Base-by-base conservation (phyloP, 2,329 filamentous ascomycete genomes). In the Xylaria sp. region DNA sequence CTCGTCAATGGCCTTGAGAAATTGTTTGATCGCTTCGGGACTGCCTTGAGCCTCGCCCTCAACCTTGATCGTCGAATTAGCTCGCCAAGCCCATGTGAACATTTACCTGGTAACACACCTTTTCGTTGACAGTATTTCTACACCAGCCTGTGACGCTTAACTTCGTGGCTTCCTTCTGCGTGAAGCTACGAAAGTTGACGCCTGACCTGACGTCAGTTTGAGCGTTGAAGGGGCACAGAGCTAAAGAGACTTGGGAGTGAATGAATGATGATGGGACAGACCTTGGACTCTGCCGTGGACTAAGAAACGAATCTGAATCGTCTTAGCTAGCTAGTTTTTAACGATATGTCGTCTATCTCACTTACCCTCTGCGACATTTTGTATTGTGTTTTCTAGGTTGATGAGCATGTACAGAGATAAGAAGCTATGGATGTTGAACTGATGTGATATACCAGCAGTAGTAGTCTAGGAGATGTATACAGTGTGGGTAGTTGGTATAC, bases 21-120 rank as follows among this genome's bases (percentile, higher is more conserved):
- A 91, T 64, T 89, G 86, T 61, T 89, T 81, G 30, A 98, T 78
- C 2, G 85, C 81, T 0, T 88, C 85, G 1, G 89, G 85, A 1
- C 87, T 84, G 34, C 93, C 94, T 78, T 98, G 95, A 4, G 91
- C 94, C 81, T 98, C 94, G 30, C 95, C 95, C 76, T 93, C 89
- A 55, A 98, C 94, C 93, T 97, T 55, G 5, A 60, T 11, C 27
- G 24, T 65, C 19, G 61, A 54, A 58, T 69, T 62, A 75, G 73
- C 60, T 66, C 57, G 53, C 19, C 4, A 51, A 27, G 9, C 34
- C 3, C 36, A 45, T 51, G 19, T 32, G 2, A n/a, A 2, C 34
- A 32, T 30, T 1, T 51, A 42, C 17, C 11, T 2, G 30, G 47
- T 17, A n/a, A n/a, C 57, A 24, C 53, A 85, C 88, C 80, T 88